Base-by-base conservation (phyloP, 2,329 filamentous ascomycete genomes). In the Fusarium equiseti region DNA sequence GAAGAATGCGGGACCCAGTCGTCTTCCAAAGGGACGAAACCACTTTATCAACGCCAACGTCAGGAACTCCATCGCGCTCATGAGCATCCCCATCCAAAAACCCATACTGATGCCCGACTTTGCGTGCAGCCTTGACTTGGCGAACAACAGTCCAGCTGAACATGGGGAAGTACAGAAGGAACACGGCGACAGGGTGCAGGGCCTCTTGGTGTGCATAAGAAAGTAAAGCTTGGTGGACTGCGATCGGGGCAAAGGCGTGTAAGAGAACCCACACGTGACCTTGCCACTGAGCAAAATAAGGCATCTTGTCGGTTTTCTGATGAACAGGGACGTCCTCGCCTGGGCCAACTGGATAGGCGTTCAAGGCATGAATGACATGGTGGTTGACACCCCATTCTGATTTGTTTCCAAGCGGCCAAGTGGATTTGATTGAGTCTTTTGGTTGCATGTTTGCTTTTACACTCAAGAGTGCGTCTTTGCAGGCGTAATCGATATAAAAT, bases 41-140 rank as follows among this genome's bases (percentile, higher is more conserved):
- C n/a, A 70, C 66, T 16, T 70, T 70, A 4, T 65, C 64, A 11
- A 65, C 59, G 2, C 64, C 66, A 4, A 70, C 49, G 3, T 70
- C 66, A 5, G 66, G 66, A 2, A 70, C 38, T 6, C 66, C 65
- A 38, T 70, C 66, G 6, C 66, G 40, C 10, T 65, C 59, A 16
- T 70, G 66, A 5, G 42, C 9, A 18, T 70, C 66, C 8, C 66
- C 66, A 3, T 70, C 66, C 0, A 70, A 29, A 15, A 64, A 70
- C 0, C 66, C 66, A 20, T 45, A 48, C 7, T 65, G 24, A 8
- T 70, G 64, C 0, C 66, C 66, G 1, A 56, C 26, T 53, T 53
- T 62, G 8, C 52, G 46, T 12, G 63, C 18, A 13, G 38, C 58
- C n/a, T 26, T 52, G 11, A 66, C 48, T 24, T 66, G 24, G 3